A percentile compares a stretch with the other conserved stretches of the same genome.
These are phyloP conservation scores for Aspergillus cristatus DNA, from an alignment of 495 filamentous ascomycete species.

Conservation along the genomic window DNA sequence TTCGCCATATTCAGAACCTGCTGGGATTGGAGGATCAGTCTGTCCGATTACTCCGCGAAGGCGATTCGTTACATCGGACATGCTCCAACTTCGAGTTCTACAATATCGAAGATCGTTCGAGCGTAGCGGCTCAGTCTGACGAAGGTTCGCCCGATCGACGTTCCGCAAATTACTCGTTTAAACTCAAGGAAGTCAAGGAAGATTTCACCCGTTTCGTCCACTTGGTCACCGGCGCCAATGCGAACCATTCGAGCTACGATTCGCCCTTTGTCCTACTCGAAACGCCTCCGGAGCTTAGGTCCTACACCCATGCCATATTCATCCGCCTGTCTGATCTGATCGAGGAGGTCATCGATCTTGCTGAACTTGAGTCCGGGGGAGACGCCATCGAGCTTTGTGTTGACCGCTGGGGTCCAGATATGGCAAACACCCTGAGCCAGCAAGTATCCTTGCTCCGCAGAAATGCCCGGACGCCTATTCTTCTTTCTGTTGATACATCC, in stretches of 20 bases:
- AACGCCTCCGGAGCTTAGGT: conserved; percentile 55
- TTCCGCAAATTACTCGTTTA: conserved; percentile 52
- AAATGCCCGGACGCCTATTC: conserved; percentile 57
- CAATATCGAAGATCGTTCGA: conserved; percentile 51
- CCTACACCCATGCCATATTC: conserved; percentile 57
- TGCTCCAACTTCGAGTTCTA: conserved; percentile 78
- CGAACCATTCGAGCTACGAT: conserved; percentile 48
- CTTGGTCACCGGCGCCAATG: conserved; percentile 49
- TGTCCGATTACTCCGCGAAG: conserved; percentile 39
- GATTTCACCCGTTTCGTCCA: conserved; percentile 66
- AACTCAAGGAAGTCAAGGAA: conserved; percentile 62
- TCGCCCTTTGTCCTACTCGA: conserved; percentile 64
- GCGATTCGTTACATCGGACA: conserved; percentile 45
- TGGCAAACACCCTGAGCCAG: conserved; percentile 34
- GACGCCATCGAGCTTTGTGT: conserved; percentile 68
- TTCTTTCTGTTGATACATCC: conserved; percentile 55
- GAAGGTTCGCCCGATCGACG: conserved; percentile 32
- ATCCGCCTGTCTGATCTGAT: conserved; percentile 54
- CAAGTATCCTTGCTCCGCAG: conserved; percentile 39
- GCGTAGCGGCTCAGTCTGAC: conserved; percentile 11
- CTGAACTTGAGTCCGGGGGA: conserved; percentile 55
- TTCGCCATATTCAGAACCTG: conserved; percentile 53
- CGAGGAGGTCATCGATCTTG: conserved; percentile 44
- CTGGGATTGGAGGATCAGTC: conserved; percentile 52
- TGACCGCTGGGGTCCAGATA: conserved; percentile 48